These are phyloP conservation scores for Volvariella surrecta DNA, from an alignment of 1,284 basidiomycete species.

Conservation along the genomic window DNA sequence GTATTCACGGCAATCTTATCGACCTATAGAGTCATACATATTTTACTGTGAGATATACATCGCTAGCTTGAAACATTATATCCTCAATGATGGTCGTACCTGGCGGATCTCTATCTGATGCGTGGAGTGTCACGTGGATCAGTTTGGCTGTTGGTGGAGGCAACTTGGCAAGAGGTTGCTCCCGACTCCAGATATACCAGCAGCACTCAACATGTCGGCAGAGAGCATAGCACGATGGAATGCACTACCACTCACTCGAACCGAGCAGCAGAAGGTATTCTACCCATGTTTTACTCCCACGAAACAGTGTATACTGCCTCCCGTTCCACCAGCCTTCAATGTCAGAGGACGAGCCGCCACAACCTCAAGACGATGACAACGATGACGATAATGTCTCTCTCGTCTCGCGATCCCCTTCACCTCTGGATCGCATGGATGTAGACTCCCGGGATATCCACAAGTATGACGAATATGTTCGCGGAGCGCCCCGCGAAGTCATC, in stretches of 20 bases:
- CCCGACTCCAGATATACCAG: background rate
- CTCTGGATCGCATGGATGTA: slow-evolving; percentile 43
- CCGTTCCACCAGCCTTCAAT: slow-evolving; percentile 51
- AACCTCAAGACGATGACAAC: slow-evolving; percentile 33
- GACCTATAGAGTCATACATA: no score
- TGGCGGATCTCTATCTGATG: no score
- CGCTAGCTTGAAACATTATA: no score
- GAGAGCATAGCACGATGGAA: slow-evolving; percentile 64
- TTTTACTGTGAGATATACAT: no score
- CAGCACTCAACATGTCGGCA: slow-evolving; percentile 52
- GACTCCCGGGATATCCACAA: slow-evolving; percentile 34
- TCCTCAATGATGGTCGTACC: no score
- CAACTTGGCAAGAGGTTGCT: background rate
- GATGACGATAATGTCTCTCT: slow-evolving; percentile 62
- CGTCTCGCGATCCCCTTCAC: slow-evolving; percentile 66
- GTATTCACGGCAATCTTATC: no score
- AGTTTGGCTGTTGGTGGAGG: no score
- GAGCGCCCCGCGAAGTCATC: slow-evolving; percentile 48
- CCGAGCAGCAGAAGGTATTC: slow-evolving; percentile 58
- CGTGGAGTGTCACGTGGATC: no score
- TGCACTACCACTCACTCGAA: slow-evolving; percentile 43
- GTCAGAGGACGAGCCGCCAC: slow-evolving; percentile 38
- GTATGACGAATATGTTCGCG: slow-evolving; percentile 57
- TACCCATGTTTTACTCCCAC: slow-evolving; percentile 26
- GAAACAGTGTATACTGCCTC: slow-evolving; percentile 36